Evolutionary conservation across 2,329 filamentous ascomycete species (phyloP).

Genomic region (Thermothelomyces thermophilus): DNA sequence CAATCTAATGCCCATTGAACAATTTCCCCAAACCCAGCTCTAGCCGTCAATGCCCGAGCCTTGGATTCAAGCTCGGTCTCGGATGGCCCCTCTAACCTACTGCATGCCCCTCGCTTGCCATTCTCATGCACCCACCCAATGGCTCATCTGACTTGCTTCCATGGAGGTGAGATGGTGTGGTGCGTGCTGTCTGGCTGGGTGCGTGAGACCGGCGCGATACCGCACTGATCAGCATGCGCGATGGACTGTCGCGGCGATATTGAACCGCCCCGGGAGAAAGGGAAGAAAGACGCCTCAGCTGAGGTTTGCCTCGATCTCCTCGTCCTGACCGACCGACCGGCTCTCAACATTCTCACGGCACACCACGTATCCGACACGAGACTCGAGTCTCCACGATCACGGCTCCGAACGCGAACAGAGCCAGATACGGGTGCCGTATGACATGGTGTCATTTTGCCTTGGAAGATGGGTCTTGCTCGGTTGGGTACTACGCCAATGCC

Average conservation of each 20-base stretch:
- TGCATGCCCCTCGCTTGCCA: too few species aligned
- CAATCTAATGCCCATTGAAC: conserved; percentile 16
- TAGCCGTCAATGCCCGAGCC: conserved; percentile 22
- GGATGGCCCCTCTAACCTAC: too few species aligned
- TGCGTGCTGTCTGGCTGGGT: neutral
- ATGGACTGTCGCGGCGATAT: conserved; percentile 13
- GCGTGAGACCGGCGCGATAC: conserved; percentile 7
- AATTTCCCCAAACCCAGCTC: conserved; percentile 20
- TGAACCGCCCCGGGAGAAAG: too few species aligned
- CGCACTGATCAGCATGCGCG: conserved; percentile 20
- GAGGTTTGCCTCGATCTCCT: conserved; percentile 8
- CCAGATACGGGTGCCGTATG: neutral
- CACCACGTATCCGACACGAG: neutral
- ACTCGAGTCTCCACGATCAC: too few species aligned
- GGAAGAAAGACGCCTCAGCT: too few species aligned
- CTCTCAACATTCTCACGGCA: neutral
- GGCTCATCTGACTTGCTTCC: neutral
- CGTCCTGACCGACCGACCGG: too few species aligned
- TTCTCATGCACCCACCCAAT: conserved; percentile 7
- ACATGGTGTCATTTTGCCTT: conserved; percentile 3
- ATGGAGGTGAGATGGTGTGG: conserved; percentile 5
- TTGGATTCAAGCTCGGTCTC: conserved; percentile 8
- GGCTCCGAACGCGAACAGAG: too few species aligned
- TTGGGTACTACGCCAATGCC: neutral
- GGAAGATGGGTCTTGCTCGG: neutral